These are phyloP conservation scores for Schrenkiella parvula DNA, from an alignment of 345 rosid genomes.

Conservation along the genomic window DNA sequence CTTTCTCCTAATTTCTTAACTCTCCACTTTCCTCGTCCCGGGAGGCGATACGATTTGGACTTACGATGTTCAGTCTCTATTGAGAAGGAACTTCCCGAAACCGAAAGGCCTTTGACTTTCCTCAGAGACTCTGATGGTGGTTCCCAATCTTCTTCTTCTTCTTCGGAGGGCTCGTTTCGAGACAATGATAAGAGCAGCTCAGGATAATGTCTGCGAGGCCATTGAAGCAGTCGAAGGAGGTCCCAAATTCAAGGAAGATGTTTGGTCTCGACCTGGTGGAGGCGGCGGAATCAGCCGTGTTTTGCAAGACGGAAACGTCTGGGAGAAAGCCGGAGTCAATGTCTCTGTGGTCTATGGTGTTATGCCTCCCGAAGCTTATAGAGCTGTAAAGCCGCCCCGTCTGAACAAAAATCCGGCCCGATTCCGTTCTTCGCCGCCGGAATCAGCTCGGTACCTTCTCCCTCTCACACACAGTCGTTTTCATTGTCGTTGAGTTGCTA, in stretches of 20 bases:
- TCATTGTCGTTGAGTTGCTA: background rate
- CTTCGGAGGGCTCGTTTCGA: conserved; percentile 70
- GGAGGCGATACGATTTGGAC: background rate
- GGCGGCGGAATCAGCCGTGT: conserved; percentile 98
- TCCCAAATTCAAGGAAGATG: conserved; percentile 84
- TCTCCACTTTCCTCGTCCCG: background rate
- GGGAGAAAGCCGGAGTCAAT: conserved; percentile 96
- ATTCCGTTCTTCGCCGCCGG: conserved; percentile 94
- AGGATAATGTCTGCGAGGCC: conserved; percentile 68
- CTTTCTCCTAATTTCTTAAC: background rate
- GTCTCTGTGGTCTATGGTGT: conserved; percentile 91
- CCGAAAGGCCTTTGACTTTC: conserved; percentile 69
- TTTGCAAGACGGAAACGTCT: conserved; percentile 81
- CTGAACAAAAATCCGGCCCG: conserved; percentile 75
- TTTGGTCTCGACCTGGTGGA: conserved; percentile 95
- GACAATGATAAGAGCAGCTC: conserved; percentile 80
- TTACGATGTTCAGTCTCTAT: conserved; percentile 49
- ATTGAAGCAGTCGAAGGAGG: conserved; percentile 58
- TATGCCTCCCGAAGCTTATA: conserved; percentile 97
- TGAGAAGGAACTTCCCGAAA: conserved; percentile 52
- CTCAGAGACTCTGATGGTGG: conserved; percentile 53
- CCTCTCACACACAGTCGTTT: background rate
- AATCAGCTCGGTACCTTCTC: conserved; percentile 68
- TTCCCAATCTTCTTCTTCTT: conserved; percentile 20
- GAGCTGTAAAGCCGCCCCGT: conserved; percentile 67